These are phyloP conservation scores for Aspergillus melleus DNA, from an alignment of 2,329 filamentous ascomycete genomes.

Conservation along the genomic window DNA sequence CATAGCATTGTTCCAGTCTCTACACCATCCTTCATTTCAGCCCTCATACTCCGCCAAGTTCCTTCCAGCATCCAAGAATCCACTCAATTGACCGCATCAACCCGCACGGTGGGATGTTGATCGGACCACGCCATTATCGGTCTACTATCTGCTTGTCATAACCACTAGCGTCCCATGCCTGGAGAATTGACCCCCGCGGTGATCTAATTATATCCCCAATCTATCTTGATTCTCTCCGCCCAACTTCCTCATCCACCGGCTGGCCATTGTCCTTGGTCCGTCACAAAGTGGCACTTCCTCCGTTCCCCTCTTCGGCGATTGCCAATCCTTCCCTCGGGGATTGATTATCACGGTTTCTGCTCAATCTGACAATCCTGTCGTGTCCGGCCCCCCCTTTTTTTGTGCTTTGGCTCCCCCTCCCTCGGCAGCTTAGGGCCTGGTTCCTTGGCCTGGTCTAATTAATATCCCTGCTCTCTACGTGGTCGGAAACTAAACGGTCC, in stretches of 20 bases:
- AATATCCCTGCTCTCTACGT: constrained; percentile 10
- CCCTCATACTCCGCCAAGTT: too few species aligned
- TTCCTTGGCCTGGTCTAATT: not conserved
- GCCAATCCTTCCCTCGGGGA: not conserved
- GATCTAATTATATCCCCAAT: constrained; percentile 27
- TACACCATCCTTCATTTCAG: not conserved
- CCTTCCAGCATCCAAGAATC: not conserved
- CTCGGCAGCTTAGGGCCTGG: not conserved
- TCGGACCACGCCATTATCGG: constrained; percentile 5
- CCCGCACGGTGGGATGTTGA: not conserved
- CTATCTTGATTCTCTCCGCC: constrained; percentile 16
- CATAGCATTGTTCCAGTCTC: not conserved
- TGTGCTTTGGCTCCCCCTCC: not conserved
- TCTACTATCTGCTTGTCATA: constrained; percentile 5
- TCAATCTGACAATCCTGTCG: not conserved
- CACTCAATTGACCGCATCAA: not conserved
- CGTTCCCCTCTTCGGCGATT: not conserved
- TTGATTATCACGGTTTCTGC: not conserved
- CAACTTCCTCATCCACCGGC: constrained; percentile 11
- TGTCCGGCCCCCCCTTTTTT: not conserved
- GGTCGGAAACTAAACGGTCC: constrained; percentile 5
- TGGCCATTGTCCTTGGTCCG: constrained; percentile 13
- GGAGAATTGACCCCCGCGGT: constrained; percentile 4
- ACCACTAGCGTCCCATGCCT: constrained; percentile 4
- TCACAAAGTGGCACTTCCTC: not conserved